Evolutionary conservation across 1,284 basidiomycete genomes (phyloP).

Genomic region (Vanrija pseudolonga): DNA sequence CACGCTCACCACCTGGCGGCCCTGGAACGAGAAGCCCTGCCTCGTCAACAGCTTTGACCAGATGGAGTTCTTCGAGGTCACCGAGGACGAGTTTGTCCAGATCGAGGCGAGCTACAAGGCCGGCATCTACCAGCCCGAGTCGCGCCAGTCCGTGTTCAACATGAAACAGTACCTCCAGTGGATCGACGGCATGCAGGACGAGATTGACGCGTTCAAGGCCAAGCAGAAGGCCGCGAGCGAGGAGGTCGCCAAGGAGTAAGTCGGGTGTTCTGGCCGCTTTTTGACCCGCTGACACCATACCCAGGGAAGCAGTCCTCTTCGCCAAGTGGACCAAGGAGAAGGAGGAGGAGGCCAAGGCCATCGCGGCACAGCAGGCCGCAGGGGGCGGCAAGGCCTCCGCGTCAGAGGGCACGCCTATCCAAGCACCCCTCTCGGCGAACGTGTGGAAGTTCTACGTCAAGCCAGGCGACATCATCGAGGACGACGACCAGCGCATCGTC

Average conservation of each 20-base stretch:
- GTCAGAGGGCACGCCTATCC: conserved; percentile 17
- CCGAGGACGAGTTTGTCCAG: conserved; percentile 42
- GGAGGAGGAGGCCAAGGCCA: conserved; percentile 8
- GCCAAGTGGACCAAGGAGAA: conserved; percentile 12
- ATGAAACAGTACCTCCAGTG: conserved; percentile 5
- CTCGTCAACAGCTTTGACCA: conserved; percentile 64
- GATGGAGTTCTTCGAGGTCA: conserved; percentile 48
- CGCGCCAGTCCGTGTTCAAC: conserved; percentile 42
- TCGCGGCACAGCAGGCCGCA: not conserved
- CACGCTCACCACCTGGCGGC: conserved; percentile 37
- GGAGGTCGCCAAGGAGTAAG: conserved; percentile 50
- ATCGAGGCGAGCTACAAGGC: conserved; percentile 60
- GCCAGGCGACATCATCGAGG: conserved; percentile 53
- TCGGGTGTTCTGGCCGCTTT: conserved; percentile 22
- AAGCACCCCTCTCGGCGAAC: conserved; percentile 56
- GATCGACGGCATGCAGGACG: not conserved
- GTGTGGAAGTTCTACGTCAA: conserved; percentile 59
- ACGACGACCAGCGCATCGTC: conserved; percentile 56
- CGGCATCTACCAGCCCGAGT: conserved; percentile 56
- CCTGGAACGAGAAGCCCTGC: conserved; percentile 55
- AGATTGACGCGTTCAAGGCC: conserved; percentile 5
- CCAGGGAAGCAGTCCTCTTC: conserved; percentile 30
- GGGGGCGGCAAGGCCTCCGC: not conserved
- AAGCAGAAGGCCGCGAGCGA: conserved; percentile 46
- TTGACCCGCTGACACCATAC: conserved; percentile 4